Percentiles rank a stretch among this genome's conserved stretches.
Evolutionary conservation across 1,284 basidiomycete species (phyloP).

Genomic region (Moniliella sp.): DNA sequence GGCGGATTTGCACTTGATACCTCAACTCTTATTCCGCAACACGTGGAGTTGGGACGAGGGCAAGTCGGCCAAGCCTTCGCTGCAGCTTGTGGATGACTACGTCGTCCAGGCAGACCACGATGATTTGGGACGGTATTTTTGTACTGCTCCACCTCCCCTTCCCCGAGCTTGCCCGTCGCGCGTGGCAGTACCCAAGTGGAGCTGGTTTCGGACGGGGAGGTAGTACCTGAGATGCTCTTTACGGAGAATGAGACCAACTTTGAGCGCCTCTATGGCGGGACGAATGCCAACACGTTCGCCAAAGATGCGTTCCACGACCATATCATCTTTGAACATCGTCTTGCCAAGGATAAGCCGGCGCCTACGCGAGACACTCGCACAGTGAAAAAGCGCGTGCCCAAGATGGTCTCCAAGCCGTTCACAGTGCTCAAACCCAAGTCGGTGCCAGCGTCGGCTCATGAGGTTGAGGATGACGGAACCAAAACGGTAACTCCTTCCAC

Average conservation of each 20-base stretch:
- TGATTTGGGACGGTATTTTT: constrained; percentile 44
- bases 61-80: constrained; percentile 52
- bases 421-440: no score
- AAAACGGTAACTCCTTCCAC: no score
- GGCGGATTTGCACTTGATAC: constrained; percentile 80
- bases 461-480: no score
- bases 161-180: constrained; percentile 53
- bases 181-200: constrained; percentile 37
- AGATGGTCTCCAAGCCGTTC: constrained; percentile 3
- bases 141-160: constrained; percentile 75
- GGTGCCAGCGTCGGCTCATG: no score
- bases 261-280: constrained; percentile 62
- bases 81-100: constrained; percentile 41
- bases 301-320: constrained; percentile 99
- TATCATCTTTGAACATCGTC: constrained; percentile 57
- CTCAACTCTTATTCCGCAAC: constrained; percentile 89
- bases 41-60: constrained; percentile 85
- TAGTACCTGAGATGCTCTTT: constrained; percentile 38
- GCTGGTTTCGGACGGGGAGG: constrained; percentile 33
- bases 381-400: constrained; percentile 11
- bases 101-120: constrained; percentile 44
- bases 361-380: constrained; percentile 12
- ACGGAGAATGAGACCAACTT: constrained; percentile 88
- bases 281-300: constrained; percentile 53
- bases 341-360: constrained; percentile 22